Evolutionary conservation across 495 filamentous ascomycete genomes (phyloP).

Genomic region (Lasiosphaeria ovina): DNA sequence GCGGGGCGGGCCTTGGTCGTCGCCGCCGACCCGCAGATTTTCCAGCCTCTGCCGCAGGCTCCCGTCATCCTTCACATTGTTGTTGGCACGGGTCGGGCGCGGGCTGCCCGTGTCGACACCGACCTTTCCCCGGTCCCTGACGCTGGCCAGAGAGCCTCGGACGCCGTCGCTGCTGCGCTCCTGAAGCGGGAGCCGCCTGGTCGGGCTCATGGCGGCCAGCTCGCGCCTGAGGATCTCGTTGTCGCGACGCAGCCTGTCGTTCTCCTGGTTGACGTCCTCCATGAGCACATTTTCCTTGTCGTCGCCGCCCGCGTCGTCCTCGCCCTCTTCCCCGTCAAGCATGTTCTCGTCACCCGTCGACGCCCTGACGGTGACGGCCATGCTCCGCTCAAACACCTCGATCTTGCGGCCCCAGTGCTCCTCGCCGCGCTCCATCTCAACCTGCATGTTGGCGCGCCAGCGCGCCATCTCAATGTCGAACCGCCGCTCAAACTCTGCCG

Average conservation of each 20-base stretch:
- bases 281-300: slow-evolving; percentile 52
- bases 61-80: slow-evolving; percentile 12
- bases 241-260: slow-evolving; percentile 56
- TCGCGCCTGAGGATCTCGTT: slow-evolving; percentile 51
- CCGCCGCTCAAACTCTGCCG: slow-evolving; percentile 75
- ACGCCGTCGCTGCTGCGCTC: slow-evolving; percentile 34
- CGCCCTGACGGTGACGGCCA: slow-evolving; percentile 41
- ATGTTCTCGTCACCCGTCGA: slow-evolving; percentile 14
- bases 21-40: slow-evolving; percentile 26
- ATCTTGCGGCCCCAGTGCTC: slow-evolving; percentile 89
- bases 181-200: slow-evolving; percentile 43
- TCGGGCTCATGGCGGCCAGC: slow-evolving; percentile 39
- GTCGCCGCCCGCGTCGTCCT: slow-evolving; percentile 36
- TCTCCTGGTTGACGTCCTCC: slow-evolving; percentile 60
- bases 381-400: slow-evolving; percentile 73
- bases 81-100: slow-evolving; percentile 1
- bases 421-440: slow-evolving; percentile 69
- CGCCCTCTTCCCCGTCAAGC: slow-evolving; percentile 28
- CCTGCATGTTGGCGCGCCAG: slow-evolving; percentile 72
- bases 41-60: slow-evolving; percentile 22
- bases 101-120: slow-evolving; percentile 18
- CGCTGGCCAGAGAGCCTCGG: not conserved
- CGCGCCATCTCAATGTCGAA: slow-evolving; percentile 69
- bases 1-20: slow-evolving; percentile 13
- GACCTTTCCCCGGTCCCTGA: not conserved